Conservation (phyloP, 1,139 yeast species). For the Blastobotrys serpentis region DNA sequence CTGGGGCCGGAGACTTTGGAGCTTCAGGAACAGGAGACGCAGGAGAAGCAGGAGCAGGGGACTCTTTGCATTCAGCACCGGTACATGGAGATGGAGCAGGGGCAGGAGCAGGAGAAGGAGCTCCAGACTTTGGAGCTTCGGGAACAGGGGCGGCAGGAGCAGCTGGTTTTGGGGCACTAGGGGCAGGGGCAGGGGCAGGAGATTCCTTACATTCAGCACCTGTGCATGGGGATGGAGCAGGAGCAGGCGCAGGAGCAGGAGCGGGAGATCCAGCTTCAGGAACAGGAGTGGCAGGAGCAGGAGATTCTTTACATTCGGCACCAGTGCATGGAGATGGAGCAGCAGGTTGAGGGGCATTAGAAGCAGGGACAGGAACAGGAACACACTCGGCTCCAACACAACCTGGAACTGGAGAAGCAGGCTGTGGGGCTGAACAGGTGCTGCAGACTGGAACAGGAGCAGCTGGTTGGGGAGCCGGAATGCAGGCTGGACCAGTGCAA, state of each 20-base stretch:
- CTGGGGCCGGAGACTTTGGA: not conserved
- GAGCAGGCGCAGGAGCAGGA: not conserved
- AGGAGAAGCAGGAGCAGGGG: conserved; percentile 10
- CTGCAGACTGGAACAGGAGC: conserved; percentile 6
- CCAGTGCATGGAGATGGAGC: not conserved
- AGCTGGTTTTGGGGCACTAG: not conserved
- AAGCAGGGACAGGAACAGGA: not conserved
- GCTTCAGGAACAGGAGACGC: conserved; percentile 7
- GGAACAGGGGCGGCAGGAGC: not conserved
- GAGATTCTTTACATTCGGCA: not conserved
- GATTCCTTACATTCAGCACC: not conserved
- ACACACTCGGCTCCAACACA: not conserved
- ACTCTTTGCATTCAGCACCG: not conserved
- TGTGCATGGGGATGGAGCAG: not conserved
- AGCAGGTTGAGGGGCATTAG: not conserved
- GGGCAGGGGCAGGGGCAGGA: conserved; percentile 2
- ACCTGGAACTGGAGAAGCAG: conserved; percentile 5
- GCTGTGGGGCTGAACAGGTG: conserved; percentile 1
- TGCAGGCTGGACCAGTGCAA: not conserved
- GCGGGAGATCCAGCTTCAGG: not conserved
- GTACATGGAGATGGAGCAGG: conserved; percentile 4
- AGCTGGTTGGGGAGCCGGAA: conserved; percentile 5
- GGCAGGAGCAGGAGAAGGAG: conserved; percentile 6
- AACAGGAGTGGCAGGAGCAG: not conserved
- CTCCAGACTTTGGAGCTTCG: not conserved